These are phyloP conservation scores for Nemania serpens DNA, from an alignment of 2,329 filamentous ascomycete genomes.

Conservation along the genomic window DNA sequence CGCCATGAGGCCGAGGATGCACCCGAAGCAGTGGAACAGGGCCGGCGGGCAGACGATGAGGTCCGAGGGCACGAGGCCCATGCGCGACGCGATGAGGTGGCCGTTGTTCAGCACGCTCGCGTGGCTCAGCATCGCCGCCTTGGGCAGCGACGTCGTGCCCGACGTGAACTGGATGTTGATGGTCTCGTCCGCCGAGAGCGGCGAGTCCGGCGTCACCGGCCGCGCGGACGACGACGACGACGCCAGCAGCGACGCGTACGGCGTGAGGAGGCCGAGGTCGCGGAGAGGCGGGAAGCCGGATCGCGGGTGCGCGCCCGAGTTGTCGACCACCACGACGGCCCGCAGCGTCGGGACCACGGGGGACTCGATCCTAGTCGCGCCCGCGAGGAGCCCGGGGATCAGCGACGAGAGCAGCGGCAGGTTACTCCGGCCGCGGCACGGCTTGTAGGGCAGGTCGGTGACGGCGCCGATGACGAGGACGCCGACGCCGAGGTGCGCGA, in stretches of 20 bases:
- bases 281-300: constrained; percentile 50
- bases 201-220: constrained; percentile 50
- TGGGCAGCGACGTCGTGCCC: constrained; percentile 88
- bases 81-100: constrained; percentile 78
- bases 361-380: constrained; percentile 41
- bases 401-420: constrained; percentile 52
- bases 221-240: constrained; percentile 31
- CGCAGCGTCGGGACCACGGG: constrained; percentile 69
- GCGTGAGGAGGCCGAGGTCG: constrained; percentile 48
- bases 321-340: constrained; percentile 78
- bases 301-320: constrained; percentile 58
- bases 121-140: constrained; percentile 89
- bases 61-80: constrained; percentile 77
- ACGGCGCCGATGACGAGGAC: constrained; percentile 86
- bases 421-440: constrained; percentile 59
- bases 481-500: constrained; percentile 73
- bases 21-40: constrained; percentile 89
- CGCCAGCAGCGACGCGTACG: constrained; percentile 49
- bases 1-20: constrained; percentile 93
- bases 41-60: constrained; percentile 84
- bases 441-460: constrained; percentile 76
- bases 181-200: constrained; percentile 66
- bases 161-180: constrained; percentile 98
- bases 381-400: constrained; percentile 42
- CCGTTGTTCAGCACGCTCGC: constrained; percentile 92